Conservation (phyloP, 139 green algal genomes). For the Yamagishiella unicocca region DNA sequence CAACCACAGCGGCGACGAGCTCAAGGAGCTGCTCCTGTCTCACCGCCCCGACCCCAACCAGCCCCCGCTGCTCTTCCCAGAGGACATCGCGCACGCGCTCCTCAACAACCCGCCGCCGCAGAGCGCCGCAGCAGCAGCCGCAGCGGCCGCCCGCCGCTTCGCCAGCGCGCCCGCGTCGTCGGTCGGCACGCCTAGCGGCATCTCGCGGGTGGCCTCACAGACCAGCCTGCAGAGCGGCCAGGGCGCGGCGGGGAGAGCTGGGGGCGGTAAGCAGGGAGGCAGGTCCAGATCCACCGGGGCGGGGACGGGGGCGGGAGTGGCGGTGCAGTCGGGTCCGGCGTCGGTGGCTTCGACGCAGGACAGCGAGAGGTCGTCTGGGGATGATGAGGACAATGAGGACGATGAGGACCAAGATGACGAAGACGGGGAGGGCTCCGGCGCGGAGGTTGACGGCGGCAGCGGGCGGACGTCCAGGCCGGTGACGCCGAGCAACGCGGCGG, state of each 20-base stretch:
- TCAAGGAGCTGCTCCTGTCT: slow-evolving; percentile 20
- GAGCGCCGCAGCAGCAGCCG: not conserved
- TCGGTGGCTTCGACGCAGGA: not conserved
- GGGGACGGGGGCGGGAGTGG: not conserved
- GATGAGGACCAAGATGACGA: not conserved
- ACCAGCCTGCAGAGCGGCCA: slow-evolving; percentile 8
- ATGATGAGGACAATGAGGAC: not conserved
- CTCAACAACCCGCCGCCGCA: not conserved
- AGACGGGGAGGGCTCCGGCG: not conserved
- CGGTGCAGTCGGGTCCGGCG: not conserved
- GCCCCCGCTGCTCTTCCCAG: slow-evolving; percentile 23
- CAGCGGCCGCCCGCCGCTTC: not conserved
- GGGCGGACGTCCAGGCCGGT: not conserved
- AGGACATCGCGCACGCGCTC: slow-evolving; percentile 24
- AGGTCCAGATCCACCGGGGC: not conserved
- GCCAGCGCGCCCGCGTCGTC: slow-evolving; percentile 6
- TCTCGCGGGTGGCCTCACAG: not conserved
- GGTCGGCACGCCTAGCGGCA: not conserved
- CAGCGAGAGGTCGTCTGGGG: not conserved
- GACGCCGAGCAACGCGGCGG: not conserved
- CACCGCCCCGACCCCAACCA: slow-evolving; percentile 11
- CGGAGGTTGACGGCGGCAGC: not conserved
- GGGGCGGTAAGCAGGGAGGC: not conserved
- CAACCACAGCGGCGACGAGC: slow-evolving; percentile 19
- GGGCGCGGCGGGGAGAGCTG: not conserved